Evolutionary conservation across 495 filamentous ascomycete genomes (phyloP).

Genomic region (Xylaria grammica): DNA sequence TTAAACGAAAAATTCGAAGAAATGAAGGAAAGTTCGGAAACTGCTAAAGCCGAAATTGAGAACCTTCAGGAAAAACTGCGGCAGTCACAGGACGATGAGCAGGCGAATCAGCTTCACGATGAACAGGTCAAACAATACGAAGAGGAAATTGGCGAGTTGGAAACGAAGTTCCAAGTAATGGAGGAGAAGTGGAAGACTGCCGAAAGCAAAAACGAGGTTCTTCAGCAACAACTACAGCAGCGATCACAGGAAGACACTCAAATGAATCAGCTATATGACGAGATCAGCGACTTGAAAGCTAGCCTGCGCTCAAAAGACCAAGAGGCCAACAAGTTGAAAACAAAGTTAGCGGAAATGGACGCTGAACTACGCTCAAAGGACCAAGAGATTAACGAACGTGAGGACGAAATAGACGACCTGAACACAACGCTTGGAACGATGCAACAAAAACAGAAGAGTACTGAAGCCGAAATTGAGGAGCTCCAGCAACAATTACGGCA

Average conservation of each 20-base stretch:
- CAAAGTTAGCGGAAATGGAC: neutral
- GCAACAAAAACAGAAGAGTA: constrained; percentile 24
- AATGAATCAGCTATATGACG: constrained; percentile 61
- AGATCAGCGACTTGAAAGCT: constrained; percentile 54
- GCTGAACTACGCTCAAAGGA: neutral
- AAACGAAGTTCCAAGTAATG: neutral
- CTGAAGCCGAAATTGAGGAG: constrained; percentile 53
- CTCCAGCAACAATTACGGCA: constrained; percentile 54
- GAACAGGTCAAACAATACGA: constrained; percentile 29
- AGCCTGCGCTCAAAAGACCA: constrained; percentile 5
- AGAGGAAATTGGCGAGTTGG: constrained; percentile 53
- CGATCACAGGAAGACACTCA: constrained; percentile 43
- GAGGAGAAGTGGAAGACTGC: neutral
- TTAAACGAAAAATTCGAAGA: constrained; percentile 30
- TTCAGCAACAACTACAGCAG: constrained; percentile 32
- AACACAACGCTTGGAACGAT: constrained; percentile 33
- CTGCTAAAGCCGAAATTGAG: neutral
- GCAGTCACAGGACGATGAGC: neutral
- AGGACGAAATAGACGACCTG: constrained; percentile 49
- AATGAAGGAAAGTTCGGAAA: neutral
- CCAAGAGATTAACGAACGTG: constrained; percentile 31
- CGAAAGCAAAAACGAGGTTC: constrained; percentile 54
- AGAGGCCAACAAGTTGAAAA: neutral
- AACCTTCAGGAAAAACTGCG: neutral
- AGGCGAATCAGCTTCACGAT: neutral